Base-by-base conservation (phyloP, 2,329 filamentous ascomycete species). In the Xylariaceae sp. region DNA sequence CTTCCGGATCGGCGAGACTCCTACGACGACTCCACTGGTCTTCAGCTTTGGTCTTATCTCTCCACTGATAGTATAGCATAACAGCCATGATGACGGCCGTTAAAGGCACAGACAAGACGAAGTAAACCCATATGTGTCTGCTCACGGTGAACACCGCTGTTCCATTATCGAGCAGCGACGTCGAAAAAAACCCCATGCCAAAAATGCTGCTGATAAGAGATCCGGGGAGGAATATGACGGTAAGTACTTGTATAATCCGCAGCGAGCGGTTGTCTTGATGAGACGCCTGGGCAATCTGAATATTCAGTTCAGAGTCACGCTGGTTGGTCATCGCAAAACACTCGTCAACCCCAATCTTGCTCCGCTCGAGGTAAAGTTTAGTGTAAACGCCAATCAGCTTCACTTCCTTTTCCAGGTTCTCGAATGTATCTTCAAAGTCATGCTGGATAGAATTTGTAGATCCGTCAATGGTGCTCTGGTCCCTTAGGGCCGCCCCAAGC, bases 161-260 rank as follows among this genome's bases (percentile, higher is more conserved):
- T 8, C 33, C 34, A 1, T 39, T 39, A 9, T 35, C 36, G 19
- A 39, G 39, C 11, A 31, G 15, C n/a, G 39, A 42, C 22, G 9
- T 45, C 13, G 43, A 32, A 32, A 42, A 45, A 36, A 45, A 45
- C 7, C 43, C 40, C 39, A 45, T 45, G 22, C 43, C 43, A 28
- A 45, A 45, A 6, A 45, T 18, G 28, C 43, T 42, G 37, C 39
- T 45, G 35, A 43, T 37, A 7, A 45, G 28, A 12, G 43, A 45
- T 6, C 31, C 43, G 15, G 43, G 43, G 13, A 45, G 32, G 32
- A 45, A 45, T 29, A 45, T 34, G 18, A 39, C 34, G 7, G 39
- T 39, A 12, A 45, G 31, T 7, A 45, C 37, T 31, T 45, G 43
- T 26, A 45, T 42, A 19, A 39, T 43, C 24, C 39, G 43, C 28